Percentiles rank a stretch among this genome's conserved stretches.
These are phyloP conservation scores for Apiospora phragmitis DNA, from an alignment of 2,329 filamentous ascomycete species.

Conservation along the genomic window DNA sequence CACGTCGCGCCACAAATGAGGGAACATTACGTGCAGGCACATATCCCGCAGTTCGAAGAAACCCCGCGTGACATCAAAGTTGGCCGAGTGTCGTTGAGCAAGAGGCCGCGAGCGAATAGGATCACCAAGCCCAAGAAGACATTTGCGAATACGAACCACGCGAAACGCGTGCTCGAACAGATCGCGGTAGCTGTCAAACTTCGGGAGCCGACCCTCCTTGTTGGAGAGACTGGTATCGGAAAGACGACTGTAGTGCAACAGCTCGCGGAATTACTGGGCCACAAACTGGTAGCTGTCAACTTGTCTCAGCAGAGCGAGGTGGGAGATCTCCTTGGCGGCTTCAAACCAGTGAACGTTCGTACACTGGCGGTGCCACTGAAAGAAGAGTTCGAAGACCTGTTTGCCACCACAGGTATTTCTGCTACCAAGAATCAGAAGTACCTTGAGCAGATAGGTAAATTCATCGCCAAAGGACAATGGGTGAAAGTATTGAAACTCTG, in stretches of 20 bases:
- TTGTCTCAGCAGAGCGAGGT: conserved; percentile 97
- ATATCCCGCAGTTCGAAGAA: conserved; percentile 70
- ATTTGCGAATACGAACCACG: conserved; percentile 88
- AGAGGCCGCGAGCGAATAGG: conserved; percentile 52
- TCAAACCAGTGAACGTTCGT: conserved; percentile 91
- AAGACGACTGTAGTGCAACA: conserved; percentile 98
- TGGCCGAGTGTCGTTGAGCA: conserved; percentile 65
- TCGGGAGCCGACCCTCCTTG: conserved; percentile 86
- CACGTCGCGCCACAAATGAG: conserved; percentile 81
- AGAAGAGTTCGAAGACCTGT: conserved; percentile 91
- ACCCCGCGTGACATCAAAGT: conserved; percentile 59
- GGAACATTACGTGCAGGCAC: conserved; percentile 72
- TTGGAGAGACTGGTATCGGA: conserved; percentile 98
- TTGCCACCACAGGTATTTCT: conserved; percentile 82
- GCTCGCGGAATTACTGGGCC: conserved; percentile 78
- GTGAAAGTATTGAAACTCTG: conserved; percentile 80
- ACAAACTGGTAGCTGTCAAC: conserved; percentile 90
- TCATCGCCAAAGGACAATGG: conserved; percentile 83
- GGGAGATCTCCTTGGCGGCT: conserved; percentile 92
- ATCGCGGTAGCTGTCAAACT: conserved; percentile 80
- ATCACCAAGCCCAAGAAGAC: conserved; percentile 58
- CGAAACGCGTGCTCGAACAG: conserved; percentile 82
- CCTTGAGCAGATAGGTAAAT: conserved; percentile 76
- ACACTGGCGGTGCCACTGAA: conserved; percentile 86
- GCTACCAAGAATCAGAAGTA: conserved; percentile 86